These are phyloP conservation scores for Wickerhamomyces rabaulensis DNA, from an alignment of 805 yeast genomes.

Conservation along the genomic window DNA sequence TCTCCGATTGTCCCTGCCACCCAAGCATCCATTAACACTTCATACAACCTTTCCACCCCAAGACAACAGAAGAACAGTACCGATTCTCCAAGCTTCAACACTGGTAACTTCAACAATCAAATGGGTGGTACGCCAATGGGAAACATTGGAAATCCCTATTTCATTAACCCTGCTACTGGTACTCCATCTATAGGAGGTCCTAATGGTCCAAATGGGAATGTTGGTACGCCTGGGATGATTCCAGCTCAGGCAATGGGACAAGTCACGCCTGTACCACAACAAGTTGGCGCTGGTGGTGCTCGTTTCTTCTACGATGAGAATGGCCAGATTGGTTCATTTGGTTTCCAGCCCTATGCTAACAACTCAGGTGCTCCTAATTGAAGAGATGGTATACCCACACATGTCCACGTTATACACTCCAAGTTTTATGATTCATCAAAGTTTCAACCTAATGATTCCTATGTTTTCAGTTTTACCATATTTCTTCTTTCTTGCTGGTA, in stretches of 20 bases:
- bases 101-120: background rate
- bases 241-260: background rate
- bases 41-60: background rate
- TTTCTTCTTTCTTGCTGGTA: background rate
- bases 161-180: background rate
- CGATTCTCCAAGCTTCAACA: background rate
- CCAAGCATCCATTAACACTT: background rate
- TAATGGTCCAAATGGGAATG: background rate
- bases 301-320: constrained; percentile 4
- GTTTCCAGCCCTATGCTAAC: background rate
- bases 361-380: background rate
- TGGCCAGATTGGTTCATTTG: constrained; percentile 2
- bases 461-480: background rate
- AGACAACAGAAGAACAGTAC: background rate
- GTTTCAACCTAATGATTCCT: background rate
- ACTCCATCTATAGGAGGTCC: background rate
- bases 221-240: background rate
- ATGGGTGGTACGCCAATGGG: background rate
- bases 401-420: background rate
- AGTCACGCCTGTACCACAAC: background rate
- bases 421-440: background rate
- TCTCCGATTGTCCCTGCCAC: background rate
- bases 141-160: background rate
- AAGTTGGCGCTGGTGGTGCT: background rate
- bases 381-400: background rate